Conservation (phyloP, 768 basidiomycete species). For the Termitomyces sp. region DNA sequence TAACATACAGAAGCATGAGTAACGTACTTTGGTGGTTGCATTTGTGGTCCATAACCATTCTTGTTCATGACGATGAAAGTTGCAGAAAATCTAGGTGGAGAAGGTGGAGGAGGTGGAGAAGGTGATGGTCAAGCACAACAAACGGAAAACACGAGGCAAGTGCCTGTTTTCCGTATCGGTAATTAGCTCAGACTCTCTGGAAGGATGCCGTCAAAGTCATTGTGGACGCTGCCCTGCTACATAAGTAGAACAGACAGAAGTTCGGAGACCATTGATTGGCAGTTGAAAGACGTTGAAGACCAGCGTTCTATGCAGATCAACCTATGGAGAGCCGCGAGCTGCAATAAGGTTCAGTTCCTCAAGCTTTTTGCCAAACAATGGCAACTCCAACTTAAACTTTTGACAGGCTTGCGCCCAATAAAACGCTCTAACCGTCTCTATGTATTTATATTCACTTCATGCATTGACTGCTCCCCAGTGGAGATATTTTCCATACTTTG, state of each 20-base stretch:
- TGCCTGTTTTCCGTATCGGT: background rate
- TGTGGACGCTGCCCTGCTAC: background rate
- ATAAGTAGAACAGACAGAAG: background rate
- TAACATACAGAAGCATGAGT: background rate
- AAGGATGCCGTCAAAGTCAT: background rate
- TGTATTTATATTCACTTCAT: no score
- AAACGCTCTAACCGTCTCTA: no score
- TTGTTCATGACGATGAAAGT: slow-evolving; percentile 9
- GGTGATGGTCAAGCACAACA: background rate
- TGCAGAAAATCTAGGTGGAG: background rate
- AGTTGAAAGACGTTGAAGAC: background rate
- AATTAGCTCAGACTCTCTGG: background rate
- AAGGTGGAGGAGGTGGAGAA: background rate
- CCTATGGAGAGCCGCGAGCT: no score
- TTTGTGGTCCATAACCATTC: slow-evolving; percentile 15
- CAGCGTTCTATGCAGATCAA: no score
- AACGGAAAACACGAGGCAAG: slow-evolving; percentile 7
- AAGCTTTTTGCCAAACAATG: no score
- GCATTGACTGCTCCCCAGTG: no score
- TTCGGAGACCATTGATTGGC: background rate
- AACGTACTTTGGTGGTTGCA: slow-evolving; percentile 6
- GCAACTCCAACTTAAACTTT: no score
- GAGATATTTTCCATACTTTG: no score
- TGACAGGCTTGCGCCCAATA: no score
- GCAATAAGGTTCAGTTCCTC: no score